These are phyloP conservation scores for Lachancea sp. DNA, from an alignment of 805 yeast species.

Conservation along the genomic window DNA sequence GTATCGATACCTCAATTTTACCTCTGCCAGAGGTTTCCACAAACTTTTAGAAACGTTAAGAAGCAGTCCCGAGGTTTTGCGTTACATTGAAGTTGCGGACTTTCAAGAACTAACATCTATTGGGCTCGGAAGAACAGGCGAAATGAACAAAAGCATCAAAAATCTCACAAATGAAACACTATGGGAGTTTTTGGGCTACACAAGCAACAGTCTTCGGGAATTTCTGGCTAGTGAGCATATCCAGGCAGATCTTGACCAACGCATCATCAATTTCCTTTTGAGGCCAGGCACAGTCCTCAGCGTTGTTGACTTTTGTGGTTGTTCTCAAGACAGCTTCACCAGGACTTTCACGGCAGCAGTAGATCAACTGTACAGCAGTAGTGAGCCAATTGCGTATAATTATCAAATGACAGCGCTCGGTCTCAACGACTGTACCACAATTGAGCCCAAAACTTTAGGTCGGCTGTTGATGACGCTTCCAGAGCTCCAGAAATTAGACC, in stretches of 20 bases:
- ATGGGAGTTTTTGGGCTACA: slow-evolving; percentile 49
- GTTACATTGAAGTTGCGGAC: slow-evolving; percentile 62
- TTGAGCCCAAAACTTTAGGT: slow-evolving; percentile 49
- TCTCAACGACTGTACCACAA: slow-evolving; percentile 82
- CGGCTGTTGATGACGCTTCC: slow-evolving; percentile 46
- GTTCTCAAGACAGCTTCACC: slow-evolving; percentile 59
- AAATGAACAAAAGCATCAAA: slow-evolving; percentile 87
- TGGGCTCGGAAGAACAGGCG: slow-evolving; percentile 82
- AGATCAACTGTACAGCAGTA: slow-evolving; percentile 21
- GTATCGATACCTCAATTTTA: slow-evolving; percentile 64
- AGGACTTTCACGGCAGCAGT: slow-evolving; percentile 43
- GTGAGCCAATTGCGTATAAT: slow-evolving; percentile 27
- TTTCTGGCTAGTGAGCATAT: slow-evolving; percentile 81
- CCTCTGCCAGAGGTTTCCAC: slow-evolving; percentile 75
- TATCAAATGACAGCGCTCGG: slow-evolving; percentile 44
- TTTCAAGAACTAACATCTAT: slow-evolving; percentile 84
- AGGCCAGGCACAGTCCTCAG: slow-evolving; percentile 40
- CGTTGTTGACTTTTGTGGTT: slow-evolving; percentile 84
- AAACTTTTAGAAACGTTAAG: slow-evolving; percentile 54
- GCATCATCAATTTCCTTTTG: slow-evolving; percentile 27
- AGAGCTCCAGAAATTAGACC: slow-evolving; percentile 61
- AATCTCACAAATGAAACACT: slow-evolving; percentile 78
- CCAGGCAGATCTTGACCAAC: slow-evolving; percentile 69
- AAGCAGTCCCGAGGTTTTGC: slow-evolving; percentile 33
- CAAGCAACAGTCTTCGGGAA: slow-evolving; percentile 61